phyloP scores from a whole-genome alignment of 768 basidiomycete species.

The Amanita brunnescens region DNA sequence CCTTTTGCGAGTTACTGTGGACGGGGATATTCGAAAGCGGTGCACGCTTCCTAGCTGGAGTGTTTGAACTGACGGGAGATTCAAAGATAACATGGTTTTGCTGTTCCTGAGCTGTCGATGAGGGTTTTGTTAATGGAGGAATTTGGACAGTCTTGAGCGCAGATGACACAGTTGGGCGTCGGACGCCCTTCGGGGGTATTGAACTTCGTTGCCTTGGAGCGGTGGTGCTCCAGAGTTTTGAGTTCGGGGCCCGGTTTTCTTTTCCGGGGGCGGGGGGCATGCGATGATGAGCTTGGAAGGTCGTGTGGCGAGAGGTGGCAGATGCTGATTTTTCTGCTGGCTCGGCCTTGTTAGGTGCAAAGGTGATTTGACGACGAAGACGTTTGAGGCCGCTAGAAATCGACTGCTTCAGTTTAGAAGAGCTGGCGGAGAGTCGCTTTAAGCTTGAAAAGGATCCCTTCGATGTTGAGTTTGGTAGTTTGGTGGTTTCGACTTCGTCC shows the following conservation, averaged over 20 bases:
- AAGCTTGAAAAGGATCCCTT: not conserved
- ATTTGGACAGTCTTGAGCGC: not conserved
- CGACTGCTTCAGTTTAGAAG: not conserved
- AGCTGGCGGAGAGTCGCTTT: not conserved
- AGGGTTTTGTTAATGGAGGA: too few species aligned
- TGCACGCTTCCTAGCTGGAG: not conserved
- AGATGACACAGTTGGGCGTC: slow-evolving; percentile 3
- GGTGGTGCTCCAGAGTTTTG: not conserved
- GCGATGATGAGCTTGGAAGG: not conserved
- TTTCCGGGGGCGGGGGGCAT: not conserved
- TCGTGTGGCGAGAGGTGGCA: not conserved
- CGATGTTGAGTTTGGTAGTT: not conserved
- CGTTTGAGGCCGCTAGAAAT: slow-evolving; percentile 1
- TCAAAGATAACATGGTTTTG: too few species aligned
- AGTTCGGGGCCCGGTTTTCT: too few species aligned
- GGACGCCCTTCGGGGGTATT: not conserved
- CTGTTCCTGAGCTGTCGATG: too few species aligned
- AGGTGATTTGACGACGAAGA: not conserved
- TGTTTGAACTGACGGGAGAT: not conserved
- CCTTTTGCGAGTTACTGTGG: not conserved
- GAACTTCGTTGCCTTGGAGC: not conserved
- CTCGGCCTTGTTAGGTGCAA: not conserved
- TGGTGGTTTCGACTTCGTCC: not conserved
- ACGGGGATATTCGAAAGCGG: slow-evolving; percentile 1
- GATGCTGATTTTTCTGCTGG: not conserved